A percentile compares a stretch with the other conserved stretches of the same genome.
These are phyloP conservation scores for Rehmannia glutinosa DNA, from an alignment of 257 asterid species.

Conservation along the genomic window DNA sequence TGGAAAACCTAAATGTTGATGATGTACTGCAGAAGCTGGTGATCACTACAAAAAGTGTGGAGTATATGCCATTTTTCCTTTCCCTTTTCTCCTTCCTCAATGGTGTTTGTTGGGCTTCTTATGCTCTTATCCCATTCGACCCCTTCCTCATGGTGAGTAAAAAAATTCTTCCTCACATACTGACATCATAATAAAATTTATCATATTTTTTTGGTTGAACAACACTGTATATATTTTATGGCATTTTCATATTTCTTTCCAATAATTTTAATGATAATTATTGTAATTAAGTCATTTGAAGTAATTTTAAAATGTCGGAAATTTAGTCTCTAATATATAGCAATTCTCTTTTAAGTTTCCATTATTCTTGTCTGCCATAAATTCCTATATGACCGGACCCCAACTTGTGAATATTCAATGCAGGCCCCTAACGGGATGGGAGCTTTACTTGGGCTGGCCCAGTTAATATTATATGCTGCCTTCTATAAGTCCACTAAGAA, in stretches of 20 bases:
- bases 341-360: too few species aligned
- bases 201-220: not conserved
- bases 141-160: conserved; percentile 59
- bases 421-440: conserved; percentile 64
- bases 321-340: too few species aligned
- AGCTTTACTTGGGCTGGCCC: conserved; percentile 47
- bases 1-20: too few species aligned
- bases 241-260: too few species aligned
- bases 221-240: too few species aligned
- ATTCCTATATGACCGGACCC: too few species aligned
- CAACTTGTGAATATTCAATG: not conserved
- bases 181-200: too few species aligned
- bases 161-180: not conserved
- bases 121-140: conserved; percentile 67
- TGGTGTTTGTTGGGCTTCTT: conserved; percentile 75
- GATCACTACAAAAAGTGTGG: conserved; percentile 75
- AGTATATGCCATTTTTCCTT: conserved; percentile 81
- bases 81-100: conserved; percentile 75
- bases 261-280: too few species aligned
- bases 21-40: conserved; percentile 63
- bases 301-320: too few species aligned
- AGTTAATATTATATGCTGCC: conserved; percentile 42
- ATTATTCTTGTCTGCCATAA: too few species aligned
- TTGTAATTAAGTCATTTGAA: too few species aligned
- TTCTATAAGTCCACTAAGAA: conserved; percentile 52